Conservation (phyloP, 1,284 basidiomycete species). For the Trichosporon sp. region DNA sequence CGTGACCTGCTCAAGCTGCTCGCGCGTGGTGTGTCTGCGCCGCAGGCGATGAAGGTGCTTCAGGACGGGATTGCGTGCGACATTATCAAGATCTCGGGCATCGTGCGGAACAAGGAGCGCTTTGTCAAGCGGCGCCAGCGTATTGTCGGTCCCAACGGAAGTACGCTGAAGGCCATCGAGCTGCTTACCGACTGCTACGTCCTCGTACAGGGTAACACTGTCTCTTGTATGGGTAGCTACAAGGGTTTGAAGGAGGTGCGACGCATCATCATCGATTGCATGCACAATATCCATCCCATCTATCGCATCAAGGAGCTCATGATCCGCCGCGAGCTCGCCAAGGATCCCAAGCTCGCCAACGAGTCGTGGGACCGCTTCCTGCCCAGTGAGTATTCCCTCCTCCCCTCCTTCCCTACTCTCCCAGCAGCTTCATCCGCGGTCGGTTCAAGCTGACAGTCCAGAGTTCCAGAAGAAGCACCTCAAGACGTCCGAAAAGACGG, state of each 20-base stretch:
- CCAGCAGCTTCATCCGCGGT: not conserved
- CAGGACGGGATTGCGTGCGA: slow-evolving; percentile 90
- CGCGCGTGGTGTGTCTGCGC: slow-evolving; percentile 76
- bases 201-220: slow-evolving; percentile 95
- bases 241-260: slow-evolving; percentile 94
- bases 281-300: slow-evolving; percentile 99
- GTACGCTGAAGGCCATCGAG: slow-evolving; percentile 98
- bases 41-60: slow-evolving; percentile 80
- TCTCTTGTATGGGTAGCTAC: slow-evolving; percentile 94
- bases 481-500: slow-evolving; percentile 85
- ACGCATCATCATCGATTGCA: slow-evolving; percentile 91
- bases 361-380: slow-evolving; percentile 98
- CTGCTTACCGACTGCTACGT: slow-evolving; percentile 95
- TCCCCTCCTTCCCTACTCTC: too few species aligned
- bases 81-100: slow-evolving; percentile 94
- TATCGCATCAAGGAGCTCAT: slow-evolving; percentile 99
- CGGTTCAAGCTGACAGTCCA: not conserved
- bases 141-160: slow-evolving; percentile 94
- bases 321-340: slow-evolving; percentile 96
- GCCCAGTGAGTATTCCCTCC: slow-evolving; percentile 54
- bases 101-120: slow-evolving; percentile 92
- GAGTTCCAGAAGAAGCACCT: slow-evolving; percentile 89
- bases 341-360: slow-evolving; percentile 89
- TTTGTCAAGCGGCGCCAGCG: slow-evolving; percentile 95
- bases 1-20: slow-evolving; percentile 94